Base-by-base conservation (phyloP, 345 rosid genomes). In the Noccaea bulbosa region DNA sequence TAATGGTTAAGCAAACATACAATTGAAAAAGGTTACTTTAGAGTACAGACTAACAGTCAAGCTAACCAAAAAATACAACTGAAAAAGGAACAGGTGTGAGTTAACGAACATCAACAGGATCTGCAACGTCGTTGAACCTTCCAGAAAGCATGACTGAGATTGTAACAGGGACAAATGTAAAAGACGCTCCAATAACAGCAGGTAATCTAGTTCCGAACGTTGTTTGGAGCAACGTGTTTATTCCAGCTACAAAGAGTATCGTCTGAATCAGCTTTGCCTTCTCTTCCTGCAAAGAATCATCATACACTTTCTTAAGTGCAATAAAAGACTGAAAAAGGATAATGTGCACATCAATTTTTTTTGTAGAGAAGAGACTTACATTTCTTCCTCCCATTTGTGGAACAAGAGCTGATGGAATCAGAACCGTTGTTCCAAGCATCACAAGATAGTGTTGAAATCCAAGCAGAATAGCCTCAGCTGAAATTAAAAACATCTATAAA, bases 321-420 rank as follows among this genome's bases (percentile, higher is more conserved):
- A 45, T 17, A 48, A 41, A 56, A 40, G 30, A 73, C 48, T 44
- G 65, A 39, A 27, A 56, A 30, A 35, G 27, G 37, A 20, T 24
- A 15, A 7, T 59, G 3, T 27, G 63, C 10, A 38, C 11, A 44
- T 12, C 10, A 17, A n/a, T 11, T 46, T 6, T 44, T 5, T 44
- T 5, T 4, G 5, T 22, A 58, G 45, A 7, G 45, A 66, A n/a
- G 24, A 12, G 73, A 7, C 91, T 84, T 85, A 94, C 99, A 80
- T 89, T 89, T 88, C 97, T 81, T 71, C 99, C 99, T 63, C 99
- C 99, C 99, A 94, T 94, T 79, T 90, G 99, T 4, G 99, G 99
- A 65, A 94, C 99, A 15, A 94, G 97, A 50, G 97, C 78, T 27
- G 91, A 81, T n/a, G 98, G 98, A 70, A 94, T 94, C 71, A 94